Evolutionary conservation across 305 asterid species (phyloP).

Genomic region (Petunia hybrid): DNA sequence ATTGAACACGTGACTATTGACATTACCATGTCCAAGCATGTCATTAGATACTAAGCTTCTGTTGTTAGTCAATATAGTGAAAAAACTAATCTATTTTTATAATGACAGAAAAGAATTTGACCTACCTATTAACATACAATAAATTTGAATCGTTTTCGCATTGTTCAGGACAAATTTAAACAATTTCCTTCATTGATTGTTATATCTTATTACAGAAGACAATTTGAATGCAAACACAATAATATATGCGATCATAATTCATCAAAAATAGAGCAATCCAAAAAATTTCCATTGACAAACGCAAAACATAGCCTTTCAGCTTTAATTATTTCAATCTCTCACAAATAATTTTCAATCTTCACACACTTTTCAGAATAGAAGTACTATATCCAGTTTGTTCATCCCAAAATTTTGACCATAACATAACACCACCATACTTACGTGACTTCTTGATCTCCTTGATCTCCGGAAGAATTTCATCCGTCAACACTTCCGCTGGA

Average conservation of each 20-base stretch:
- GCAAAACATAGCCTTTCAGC: background rate
- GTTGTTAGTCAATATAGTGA: too few relatives aligned
- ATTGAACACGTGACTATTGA: too few relatives aligned
- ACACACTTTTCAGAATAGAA: conserved; percentile 42
- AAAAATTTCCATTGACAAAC: background rate
- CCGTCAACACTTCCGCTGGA: conserved; percentile 54
- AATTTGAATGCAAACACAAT: too few relatives aligned
- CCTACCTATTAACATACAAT: too few relatives aligned
- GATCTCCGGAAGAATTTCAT: conserved; percentile 65
- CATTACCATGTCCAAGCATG: too few relatives aligned
- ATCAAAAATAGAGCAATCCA: background rate
- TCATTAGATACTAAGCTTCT: too few relatives aligned
- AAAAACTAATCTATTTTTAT: too few relatives aligned
- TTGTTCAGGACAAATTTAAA: too few relatives aligned
- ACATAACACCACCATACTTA: conserved; percentile 82
- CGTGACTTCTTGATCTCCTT: conserved; percentile 52
- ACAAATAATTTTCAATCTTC: background rate
- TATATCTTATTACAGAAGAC: too few relatives aligned
- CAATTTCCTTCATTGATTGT: too few relatives aligned
- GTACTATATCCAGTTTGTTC: conserved; percentile 66
- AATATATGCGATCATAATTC: background rate
- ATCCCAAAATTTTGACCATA: conserved; percentile 80
- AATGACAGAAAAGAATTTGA: too few relatives aligned
- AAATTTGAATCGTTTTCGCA: too few relatives aligned
- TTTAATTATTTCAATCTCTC: background rate